These are phyloP conservation scores for Agapanthus africanus DNA, from an alignment of 106 monocot species.

Conservation along the genomic window DNA sequence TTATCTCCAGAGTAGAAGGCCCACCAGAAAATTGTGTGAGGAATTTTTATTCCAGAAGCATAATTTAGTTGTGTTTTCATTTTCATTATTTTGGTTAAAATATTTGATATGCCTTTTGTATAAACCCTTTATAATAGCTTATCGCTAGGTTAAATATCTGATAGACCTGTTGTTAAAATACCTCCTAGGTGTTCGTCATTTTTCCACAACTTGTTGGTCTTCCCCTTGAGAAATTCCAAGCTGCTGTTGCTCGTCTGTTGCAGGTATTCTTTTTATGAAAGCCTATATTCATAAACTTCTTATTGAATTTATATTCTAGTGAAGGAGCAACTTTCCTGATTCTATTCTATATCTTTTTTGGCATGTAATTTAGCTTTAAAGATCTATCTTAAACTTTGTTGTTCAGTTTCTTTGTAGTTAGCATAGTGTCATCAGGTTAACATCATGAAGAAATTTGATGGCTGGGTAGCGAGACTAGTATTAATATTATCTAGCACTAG, in stretches of 20 bases:
- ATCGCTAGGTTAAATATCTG: too few species aligned
- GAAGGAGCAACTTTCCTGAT: neutral
- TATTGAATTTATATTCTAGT: neutral
- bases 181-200: slow-evolving; percentile 54
- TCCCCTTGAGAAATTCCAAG: slow-evolving; percentile 73
- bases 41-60: neutral
- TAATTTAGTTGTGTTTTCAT: neutral
- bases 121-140: too few species aligned
- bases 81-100: too few species aligned
- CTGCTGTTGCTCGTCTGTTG: slow-evolving; percentile 47
- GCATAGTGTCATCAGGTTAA: neutral
- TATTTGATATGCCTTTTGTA: neutral
- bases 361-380: neutral
- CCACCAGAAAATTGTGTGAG: too few species aligned
- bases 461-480: neutral
- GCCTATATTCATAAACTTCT: neutral
- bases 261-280: slow-evolving; percentile 38
- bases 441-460: neutral
- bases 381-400: neutral
- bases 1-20: too few species aligned
- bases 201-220: slow-evolving; percentile 79
- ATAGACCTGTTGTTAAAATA: neutral
- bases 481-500: neutral
- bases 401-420: neutral
- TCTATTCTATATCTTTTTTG: neutral